Evolutionary conservation across 352 stramenopile species (phyloP).

Genomic region (Phytophthora quininea): DNA sequence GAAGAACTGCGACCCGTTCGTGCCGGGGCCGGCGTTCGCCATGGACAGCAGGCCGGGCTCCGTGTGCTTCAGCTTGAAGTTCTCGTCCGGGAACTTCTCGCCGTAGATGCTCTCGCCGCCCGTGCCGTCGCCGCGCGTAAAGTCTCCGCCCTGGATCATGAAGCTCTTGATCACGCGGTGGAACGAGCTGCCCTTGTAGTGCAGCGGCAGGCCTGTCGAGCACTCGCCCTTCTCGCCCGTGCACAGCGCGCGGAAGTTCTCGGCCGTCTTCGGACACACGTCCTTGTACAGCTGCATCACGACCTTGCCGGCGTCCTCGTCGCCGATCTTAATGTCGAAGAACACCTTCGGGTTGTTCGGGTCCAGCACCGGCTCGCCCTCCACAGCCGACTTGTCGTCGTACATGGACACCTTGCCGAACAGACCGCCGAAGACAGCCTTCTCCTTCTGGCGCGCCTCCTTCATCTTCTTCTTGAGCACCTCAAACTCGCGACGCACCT

Average conservation of each 20-base stretch:
- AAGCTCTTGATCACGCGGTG: constrained; percentile 98
- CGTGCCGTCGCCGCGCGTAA: constrained; percentile 95
- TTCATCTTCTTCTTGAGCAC: constrained; percentile 87
- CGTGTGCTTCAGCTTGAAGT: constrained; percentile 98
- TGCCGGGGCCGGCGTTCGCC: constrained; percentile 96
- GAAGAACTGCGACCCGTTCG: constrained; percentile 98
- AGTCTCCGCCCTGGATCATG: constrained; percentile 96
- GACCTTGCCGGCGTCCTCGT: constrained; percentile 86
- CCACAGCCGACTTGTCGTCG: constrained; percentile 94
- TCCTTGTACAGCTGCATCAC: constrained; percentile 98
- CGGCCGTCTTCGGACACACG: constrained; percentile 95
- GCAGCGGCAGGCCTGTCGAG: constrained; percentile 84
- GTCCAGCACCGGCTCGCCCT: constrained; percentile 60
- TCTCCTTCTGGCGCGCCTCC: constrained; percentile 95
- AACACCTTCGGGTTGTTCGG: constrained; percentile 97
- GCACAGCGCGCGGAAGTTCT: constrained; percentile 99
- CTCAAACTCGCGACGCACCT: constrained; percentile 80
- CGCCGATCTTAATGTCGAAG: constrained; percentile 97
- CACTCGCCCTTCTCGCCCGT: constrained; percentile 97
- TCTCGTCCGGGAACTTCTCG: constrained; percentile 97
- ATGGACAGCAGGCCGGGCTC: constrained; percentile 95
- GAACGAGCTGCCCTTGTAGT: constrained; percentile 98
- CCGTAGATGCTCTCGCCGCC: constrained; percentile 95
- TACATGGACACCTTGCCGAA: constrained; percentile 98
- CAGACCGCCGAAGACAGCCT: constrained; percentile 95